Percentiles rank a stretch among this genome's conserved stretches.
Conservation (phyloP, 2,329 filamentous ascomycete species). For the Thyridium curvatum region DNA sequence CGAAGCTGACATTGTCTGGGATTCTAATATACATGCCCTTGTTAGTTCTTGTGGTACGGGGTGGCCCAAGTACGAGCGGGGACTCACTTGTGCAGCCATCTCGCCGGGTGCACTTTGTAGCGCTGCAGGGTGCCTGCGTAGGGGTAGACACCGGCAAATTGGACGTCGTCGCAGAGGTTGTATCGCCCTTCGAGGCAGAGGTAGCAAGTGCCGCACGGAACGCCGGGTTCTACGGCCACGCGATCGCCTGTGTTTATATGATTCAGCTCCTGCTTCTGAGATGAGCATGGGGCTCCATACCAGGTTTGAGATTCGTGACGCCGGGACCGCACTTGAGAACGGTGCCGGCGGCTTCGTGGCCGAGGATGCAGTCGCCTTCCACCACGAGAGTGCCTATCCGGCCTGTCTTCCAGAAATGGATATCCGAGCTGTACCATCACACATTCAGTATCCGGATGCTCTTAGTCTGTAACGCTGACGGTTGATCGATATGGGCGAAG, state of each 20-base stretch:
- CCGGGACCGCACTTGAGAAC: conserved; percentile 51
- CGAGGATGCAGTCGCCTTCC: conserved; percentile 57
- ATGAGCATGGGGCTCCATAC: conserved; percentile 11
- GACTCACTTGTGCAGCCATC: conserved; percentile 46
- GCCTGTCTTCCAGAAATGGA: conserved; percentile 63
- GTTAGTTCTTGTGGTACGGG: no score
- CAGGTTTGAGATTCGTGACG: conserved; percentile 43
- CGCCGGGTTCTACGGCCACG: conserved; percentile 61
- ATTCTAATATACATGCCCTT: no score
- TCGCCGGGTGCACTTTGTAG: conserved; percentile 55
- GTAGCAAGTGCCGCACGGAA: conserved; percentile 56
- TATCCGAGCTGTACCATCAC: conserved; percentile 46
- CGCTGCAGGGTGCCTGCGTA: conserved; percentile 54
- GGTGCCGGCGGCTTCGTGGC: conserved; percentile 58
- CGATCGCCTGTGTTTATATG: conserved; percentile 41
- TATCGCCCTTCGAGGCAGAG: conserved; percentile 54
- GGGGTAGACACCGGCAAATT: conserved; percentile 56
- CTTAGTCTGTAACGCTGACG: background rate
- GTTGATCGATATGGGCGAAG: background rate
- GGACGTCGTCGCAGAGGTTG: conserved; percentile 57
- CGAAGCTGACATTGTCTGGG: conserved; percentile 48
- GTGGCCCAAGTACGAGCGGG: background rate
- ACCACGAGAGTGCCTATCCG: conserved; percentile 57
- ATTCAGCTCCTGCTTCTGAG: background rate
- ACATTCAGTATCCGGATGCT: background rate